These are phyloP conservation scores for Gossypium mustelinum DNA, from an alignment of 345 rosid genomes.

Conservation along the genomic window DNA sequence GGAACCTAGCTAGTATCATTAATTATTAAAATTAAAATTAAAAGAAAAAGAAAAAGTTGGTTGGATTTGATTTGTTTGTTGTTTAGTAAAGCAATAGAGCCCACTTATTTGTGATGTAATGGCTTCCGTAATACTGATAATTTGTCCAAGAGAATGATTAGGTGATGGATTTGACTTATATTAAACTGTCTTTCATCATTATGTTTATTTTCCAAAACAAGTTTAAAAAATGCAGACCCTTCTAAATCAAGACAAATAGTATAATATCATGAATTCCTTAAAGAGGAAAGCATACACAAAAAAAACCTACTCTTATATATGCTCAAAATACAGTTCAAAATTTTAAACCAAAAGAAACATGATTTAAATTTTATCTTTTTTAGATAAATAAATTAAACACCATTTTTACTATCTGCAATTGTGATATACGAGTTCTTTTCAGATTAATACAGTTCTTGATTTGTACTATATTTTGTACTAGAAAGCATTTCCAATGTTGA, in stretches of 20 bases:
- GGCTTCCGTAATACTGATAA: background rate
- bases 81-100: background rate
- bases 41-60: background rate
- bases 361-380: too few species aligned
- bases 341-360: too few species aligned
- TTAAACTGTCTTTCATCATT: background rate
- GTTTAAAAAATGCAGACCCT: background rate
- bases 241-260: background rate
- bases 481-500: too few species aligned
- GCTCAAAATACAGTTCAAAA: too few species aligned
- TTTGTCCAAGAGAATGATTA: conserved; percentile 23
- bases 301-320: background rate
- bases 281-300: background rate
- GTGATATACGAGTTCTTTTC: too few species aligned
- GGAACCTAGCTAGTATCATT: conserved; percentile 3
- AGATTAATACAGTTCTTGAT: too few species aligned
- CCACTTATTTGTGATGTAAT: background rate
- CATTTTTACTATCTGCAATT: too few species aligned
- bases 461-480: too few species aligned
- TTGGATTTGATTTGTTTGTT: background rate
- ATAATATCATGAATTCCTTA: background rate
- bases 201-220: background rate
- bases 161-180: background rate
- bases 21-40: background rate
- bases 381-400: too few species aligned